phyloP scores from a whole-genome alignment of 2,329 filamentous ascomycete genomes.

The Colletotrichum musae region DNA sequence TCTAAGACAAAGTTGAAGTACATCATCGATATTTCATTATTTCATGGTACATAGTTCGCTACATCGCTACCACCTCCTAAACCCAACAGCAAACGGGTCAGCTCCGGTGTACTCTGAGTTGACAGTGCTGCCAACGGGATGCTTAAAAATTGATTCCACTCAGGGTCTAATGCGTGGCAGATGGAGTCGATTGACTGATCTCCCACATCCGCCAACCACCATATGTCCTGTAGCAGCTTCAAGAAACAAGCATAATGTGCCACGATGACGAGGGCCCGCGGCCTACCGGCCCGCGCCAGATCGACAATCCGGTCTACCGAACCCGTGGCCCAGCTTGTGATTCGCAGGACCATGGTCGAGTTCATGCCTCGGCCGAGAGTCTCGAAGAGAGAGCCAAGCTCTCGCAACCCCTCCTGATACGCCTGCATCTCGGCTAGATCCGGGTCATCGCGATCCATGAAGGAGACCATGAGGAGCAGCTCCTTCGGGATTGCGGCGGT shows the following conservation, averaged over 20 bases:
- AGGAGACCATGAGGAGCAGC: conserved; percentile 64
- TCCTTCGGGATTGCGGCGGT: conserved; percentile 59
- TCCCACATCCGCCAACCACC: not conserved
- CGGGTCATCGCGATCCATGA: conserved; percentile 57
- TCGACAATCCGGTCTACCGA: conserved; percentile 56
- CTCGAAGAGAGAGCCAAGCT: conserved; percentile 65
- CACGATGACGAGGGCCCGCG: conserved; percentile 65
- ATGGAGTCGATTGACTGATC: not conserved
- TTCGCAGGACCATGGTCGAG: conserved; percentile 61
- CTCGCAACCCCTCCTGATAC: conserved; percentile 63
- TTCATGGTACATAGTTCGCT: no score
- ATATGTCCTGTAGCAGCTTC: conserved; percentile 51
- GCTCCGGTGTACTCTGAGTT: not conserved
- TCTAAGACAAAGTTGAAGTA: no score
- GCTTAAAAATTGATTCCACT: not conserved
- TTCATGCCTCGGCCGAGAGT: conserved; percentile 61
- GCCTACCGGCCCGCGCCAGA: conserved; percentile 56
- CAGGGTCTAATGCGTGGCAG: not conserved
- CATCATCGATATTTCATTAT: no score
- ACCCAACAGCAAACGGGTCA: not conserved
- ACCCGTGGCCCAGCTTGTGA: conserved; percentile 66
- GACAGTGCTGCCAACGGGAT: not conserved
- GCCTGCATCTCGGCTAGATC: conserved; percentile 56
- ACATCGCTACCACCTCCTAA: not conserved
- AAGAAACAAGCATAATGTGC: conserved; percentile 66